Percentiles rank a stretch among this genome's conserved stretches.
phyloP scores from a whole-genome alignment of 768 basidiomycete species.

The Mycena rosella region DNA sequence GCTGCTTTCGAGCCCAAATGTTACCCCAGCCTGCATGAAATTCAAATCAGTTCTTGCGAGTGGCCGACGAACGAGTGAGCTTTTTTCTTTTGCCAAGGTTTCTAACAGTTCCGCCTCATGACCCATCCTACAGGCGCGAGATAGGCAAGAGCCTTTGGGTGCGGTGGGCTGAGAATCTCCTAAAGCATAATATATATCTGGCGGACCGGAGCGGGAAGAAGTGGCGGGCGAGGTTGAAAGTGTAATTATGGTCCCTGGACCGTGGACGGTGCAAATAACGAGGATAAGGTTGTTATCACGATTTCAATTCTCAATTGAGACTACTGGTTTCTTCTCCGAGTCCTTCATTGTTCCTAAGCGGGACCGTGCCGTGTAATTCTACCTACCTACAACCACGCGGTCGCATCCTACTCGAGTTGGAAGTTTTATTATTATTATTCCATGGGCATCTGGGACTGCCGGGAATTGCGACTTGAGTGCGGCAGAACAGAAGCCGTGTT shows the following conservation, averaged over 20 bases:
- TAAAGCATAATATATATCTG: constrained; percentile 14
- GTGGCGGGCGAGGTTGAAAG: constrained; percentile 27
- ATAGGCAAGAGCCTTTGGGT: constrained; percentile 30
- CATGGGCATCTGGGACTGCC: too few relatives aligned
- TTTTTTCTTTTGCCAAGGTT: too few relatives aligned
- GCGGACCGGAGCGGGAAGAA: constrained; percentile 24
- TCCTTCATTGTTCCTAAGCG: too few relatives aligned
- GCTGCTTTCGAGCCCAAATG: background rate
- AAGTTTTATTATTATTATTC: too few relatives aligned
- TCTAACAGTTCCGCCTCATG: background rate
- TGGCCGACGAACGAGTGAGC: constrained; percentile 31
- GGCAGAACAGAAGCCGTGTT: too few relatives aligned
- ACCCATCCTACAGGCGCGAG: background rate
- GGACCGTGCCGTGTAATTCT: too few relatives aligned
- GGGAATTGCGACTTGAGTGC: too few relatives aligned
- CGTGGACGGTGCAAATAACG: background rate
- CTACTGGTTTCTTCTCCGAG: too few relatives aligned
- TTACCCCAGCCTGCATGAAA: constrained; percentile 24
- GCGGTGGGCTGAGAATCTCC: constrained; percentile 17
- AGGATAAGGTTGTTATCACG: too few relatives aligned
- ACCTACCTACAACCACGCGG: too few relatives aligned
- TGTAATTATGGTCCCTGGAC: background rate
- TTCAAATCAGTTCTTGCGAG: constrained; percentile 1
- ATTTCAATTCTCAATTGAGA: too few relatives aligned
- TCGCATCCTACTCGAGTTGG: too few relatives aligned